Percentiles rank a stretch among this genome's conserved stretches.
Evolutionary conservation across 805 yeast genomes (phyloP).

Genomic region (Candida chilensis): DNA sequence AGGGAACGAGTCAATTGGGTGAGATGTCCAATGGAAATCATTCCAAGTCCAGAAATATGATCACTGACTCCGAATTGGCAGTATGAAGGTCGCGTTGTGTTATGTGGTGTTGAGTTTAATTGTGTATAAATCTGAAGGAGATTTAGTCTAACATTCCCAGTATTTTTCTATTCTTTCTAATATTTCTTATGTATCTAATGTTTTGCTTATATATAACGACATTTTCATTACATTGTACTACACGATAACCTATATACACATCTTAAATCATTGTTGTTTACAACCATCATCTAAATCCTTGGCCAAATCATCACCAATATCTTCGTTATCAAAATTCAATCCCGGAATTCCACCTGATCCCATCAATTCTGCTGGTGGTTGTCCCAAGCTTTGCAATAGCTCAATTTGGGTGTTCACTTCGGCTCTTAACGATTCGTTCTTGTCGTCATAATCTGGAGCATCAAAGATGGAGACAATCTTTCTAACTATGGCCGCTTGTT

Average conservation of each 20-base stretch:
- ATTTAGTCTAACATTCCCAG: too few species aligned
- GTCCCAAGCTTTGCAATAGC: slow-evolving; percentile 58
- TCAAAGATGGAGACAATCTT: slow-evolving; percentile 64
- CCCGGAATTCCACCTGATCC: slow-evolving; percentile 29
- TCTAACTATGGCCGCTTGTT: slow-evolving; percentile 54
- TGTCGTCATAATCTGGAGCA: slow-evolving; percentile 49
- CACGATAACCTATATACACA: too few species aligned
- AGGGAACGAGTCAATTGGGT: slow-evolving; percentile 70
- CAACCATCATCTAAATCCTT: slow-evolving; percentile 51
- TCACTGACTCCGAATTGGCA: too few species aligned
- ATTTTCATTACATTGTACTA: background rate
- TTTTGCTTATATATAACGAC: too few species aligned
- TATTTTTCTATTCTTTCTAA: too few species aligned
- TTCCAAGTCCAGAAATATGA: too few species aligned
- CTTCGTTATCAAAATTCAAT: slow-evolving; percentile 40
- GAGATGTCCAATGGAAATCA: too few species aligned
- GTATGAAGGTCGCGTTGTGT: too few species aligned
- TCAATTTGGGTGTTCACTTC: slow-evolving; percentile 7
- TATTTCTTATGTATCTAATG: too few species aligned
- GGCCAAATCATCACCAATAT: slow-evolving; percentile 42
- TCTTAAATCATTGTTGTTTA: slow-evolving; percentile 32
- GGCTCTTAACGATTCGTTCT: slow-evolving; percentile 12
- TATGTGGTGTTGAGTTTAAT: too few species aligned
- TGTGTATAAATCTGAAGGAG: too few species aligned
- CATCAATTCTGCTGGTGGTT: slow-evolving; percentile 71